A percentile compares a stretch with the other conserved stretches of the same genome.
Evolutionary conservation across 441 rosid genomes (phyloP).

Genomic region (Adansonia rubrostipa): DNA sequence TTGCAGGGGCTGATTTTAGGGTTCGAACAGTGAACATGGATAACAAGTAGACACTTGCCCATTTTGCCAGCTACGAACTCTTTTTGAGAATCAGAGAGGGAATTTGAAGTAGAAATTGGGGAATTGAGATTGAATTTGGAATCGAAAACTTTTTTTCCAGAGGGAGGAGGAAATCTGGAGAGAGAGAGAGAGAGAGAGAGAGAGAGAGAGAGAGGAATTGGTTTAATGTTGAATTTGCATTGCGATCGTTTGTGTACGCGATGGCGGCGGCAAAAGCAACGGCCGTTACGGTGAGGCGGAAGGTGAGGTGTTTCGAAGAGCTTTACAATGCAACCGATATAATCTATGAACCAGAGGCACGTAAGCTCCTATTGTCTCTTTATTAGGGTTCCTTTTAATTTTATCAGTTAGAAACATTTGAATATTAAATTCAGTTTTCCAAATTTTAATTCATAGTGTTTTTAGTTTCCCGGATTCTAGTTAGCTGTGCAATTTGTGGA

Average conservation of each 20-base stretch:
- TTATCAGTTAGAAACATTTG: background rate
- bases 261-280: constrained; percentile 28
- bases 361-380: constrained; percentile 34
- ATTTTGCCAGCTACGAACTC: no score
- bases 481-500: background rate
- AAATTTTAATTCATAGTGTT: background rate
- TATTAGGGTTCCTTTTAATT: constrained; percentile 31
- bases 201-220: constrained; percentile 13
- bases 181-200: constrained; percentile 18
- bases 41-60: no score
- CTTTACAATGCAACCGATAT: constrained; percentile 45
- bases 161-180: background rate
- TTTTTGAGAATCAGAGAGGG: background rate
- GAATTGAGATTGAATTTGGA: constrained; percentile 9
- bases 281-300: constrained; percentile 28
- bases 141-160: background rate
- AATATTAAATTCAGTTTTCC: background rate
- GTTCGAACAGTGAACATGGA: no score
- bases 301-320: constrained; percentile 42
- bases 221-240: constrained; percentile 35
- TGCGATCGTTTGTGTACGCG: constrained; percentile 35
- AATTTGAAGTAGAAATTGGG: constrained; percentile 20
- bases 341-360: constrained; percentile 53
- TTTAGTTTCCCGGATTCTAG: background rate
- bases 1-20: no score